These are phyloP conservation scores for Radiomyces spectabilis DNA, from an alignment of 192 early-diverging fungal species.

Conservation along the genomic window DNA sequence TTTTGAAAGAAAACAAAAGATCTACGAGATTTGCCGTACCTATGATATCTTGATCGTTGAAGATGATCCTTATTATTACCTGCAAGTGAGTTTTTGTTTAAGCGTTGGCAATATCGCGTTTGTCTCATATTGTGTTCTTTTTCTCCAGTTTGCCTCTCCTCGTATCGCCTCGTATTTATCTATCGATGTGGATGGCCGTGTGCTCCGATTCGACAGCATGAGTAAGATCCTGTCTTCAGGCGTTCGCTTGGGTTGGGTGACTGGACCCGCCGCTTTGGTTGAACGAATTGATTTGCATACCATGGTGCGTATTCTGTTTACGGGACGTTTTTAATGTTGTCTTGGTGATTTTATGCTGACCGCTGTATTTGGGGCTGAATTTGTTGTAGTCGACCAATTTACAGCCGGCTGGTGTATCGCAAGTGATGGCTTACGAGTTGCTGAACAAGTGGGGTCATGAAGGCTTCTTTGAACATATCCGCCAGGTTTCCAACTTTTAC, in stretches of 20 bases:
- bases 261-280: conserved; percentile 58
- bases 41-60: conserved; percentile 85
- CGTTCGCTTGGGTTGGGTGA: conserved; percentile 76
- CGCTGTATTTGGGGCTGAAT: too few species aligned
- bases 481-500: conserved; percentile 68
- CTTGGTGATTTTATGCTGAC: conserved; percentile 42
- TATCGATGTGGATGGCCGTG: conserved; percentile 80
- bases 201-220: conserved; percentile 88
- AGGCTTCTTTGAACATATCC: conserved; percentile 71
- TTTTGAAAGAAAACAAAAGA: conserved; percentile 61
- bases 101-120: neutral
- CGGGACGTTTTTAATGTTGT: neutral
- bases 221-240: conserved; percentile 90
- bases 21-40: conserved; percentile 71
- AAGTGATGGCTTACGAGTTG: conserved; percentile 65
- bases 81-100: conserved; percentile 53
- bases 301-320: too few species aligned
- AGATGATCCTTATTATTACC: conserved; percentile 94
- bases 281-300: conserved; percentile 77
- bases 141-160: conserved; percentile 4
- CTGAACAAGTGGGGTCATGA: conserved; percentile 72
- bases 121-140: neutral
- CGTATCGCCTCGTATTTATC: conserved; percentile 74
- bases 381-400: conserved; percentile 50
- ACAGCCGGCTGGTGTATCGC: conserved; percentile 78